Evolutionary conservation across 2,329 filamentous ascomycete species (phyloP).

Genomic region (Waltergamsia citrina): DNA sequence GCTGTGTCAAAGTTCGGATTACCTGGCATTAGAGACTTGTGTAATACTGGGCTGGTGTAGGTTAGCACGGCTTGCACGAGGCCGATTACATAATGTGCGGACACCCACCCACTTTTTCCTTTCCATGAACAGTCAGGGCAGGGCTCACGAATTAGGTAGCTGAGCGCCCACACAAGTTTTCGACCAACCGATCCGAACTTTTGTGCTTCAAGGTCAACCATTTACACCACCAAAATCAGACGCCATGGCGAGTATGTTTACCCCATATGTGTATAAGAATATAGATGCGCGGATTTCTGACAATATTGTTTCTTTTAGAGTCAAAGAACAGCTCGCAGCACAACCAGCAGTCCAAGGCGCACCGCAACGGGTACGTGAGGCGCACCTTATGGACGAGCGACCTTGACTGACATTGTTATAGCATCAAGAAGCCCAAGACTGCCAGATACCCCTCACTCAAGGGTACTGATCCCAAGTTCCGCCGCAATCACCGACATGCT

Average conservation of each 20-base stretch:
- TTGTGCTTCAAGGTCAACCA: slow-evolving; percentile 1
- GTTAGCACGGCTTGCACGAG: too few species aligned
- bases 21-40: too few species aligned
- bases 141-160: neutral
- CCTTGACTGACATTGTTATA: slow-evolving; percentile 31
- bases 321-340: slow-evolving; percentile 99
- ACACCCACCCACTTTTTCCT: neutral
- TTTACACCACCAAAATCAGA: slow-evolving; percentile 14
- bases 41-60: too few species aligned
- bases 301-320: slow-evolving; percentile 49
- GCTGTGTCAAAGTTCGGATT: neutral
- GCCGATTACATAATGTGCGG: neutral
- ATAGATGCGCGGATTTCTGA: neutral
- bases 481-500: slow-evolving; percentile 99
- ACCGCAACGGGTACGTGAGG: slow-evolving; percentile 94
- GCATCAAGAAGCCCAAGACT: slow-evolving; percentile 99
- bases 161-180: slow-evolving; percentile 16
- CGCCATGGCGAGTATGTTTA: slow-evolving; percentile 31
- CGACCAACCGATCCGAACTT: slow-evolving; percentile 7
- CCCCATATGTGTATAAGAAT: neutral
- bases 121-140: slow-evolving; percentile 1
- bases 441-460: slow-evolving; percentile 98
- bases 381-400: too few species aligned
- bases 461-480: slow-evolving; percentile 98
- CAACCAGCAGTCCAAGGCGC: slow-evolving; percentile 97